phyloP scores from a whole-genome alignment of 306 rosid species.

The Cicer judaicum region DNA sequence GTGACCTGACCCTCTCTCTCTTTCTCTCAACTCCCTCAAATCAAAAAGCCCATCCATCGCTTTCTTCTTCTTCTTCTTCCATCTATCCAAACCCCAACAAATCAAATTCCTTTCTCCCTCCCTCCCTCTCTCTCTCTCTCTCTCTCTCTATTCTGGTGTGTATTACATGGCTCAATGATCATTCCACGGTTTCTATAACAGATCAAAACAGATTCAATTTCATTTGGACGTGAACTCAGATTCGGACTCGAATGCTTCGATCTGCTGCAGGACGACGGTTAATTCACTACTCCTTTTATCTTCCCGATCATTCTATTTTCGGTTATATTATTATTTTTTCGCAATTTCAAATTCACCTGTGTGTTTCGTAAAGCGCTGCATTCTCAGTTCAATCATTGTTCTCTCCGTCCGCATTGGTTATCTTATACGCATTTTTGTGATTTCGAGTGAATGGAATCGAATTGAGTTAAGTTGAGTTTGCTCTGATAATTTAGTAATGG shows the following conservation, averaged over 20 bases:
- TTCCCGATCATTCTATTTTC: constrained; percentile 8
- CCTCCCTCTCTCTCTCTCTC: constrained; percentile 39
- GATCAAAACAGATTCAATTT: constrained; percentile 58
- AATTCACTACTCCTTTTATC: constrained; percentile 39
- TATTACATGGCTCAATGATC: background rate
- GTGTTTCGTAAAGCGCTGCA: constrained; percentile 14
- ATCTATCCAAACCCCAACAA: constrained; percentile 53
- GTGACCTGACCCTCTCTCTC: constrained; percentile 65
- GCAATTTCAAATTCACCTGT: constrained; percentile 7
- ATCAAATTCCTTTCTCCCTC: constrained; percentile 53
- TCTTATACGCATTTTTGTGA: constrained; percentile 17
- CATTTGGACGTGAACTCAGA: constrained; percentile 38
- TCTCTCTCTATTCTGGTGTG: background rate
- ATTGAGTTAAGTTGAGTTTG: constrained; percentile 3
- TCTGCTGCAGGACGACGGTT: constrained; percentile 68
- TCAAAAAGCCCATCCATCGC: constrained; percentile 55
- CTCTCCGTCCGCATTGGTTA: constrained; percentile 23
- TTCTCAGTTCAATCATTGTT: constrained; percentile 35
- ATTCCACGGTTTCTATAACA: constrained; percentile 27
- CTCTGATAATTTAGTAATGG: too few species aligned
- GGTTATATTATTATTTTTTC: background rate
- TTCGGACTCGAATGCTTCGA: constrained; percentile 64
- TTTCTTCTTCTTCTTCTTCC: constrained; percentile 46
- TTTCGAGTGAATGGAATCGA: constrained; percentile 42
- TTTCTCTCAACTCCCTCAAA: background rate